These are phyloP conservation scores for Xylariaceae sp. DNA, from an alignment of 2,329 filamentous ascomycete genomes.

Conservation along the genomic window DNA sequence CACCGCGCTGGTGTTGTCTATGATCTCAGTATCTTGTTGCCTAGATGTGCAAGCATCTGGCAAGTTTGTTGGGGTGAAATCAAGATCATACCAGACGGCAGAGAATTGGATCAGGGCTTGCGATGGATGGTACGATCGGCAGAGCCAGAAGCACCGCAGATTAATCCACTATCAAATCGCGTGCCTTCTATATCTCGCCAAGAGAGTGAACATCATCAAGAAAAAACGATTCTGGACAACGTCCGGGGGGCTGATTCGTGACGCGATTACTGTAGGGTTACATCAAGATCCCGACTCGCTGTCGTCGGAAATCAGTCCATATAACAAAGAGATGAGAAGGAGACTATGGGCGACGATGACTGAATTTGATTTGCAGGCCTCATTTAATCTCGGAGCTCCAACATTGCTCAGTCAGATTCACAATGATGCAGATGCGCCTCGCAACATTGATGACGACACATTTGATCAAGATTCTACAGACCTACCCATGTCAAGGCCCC, in stretches of 20 bases:
- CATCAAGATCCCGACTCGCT: conserved; percentile 65
- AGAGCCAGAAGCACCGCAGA: conserved; percentile 66
- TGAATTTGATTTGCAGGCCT: conserved; percentile 67
- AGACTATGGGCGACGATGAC: conserved; percentile 67
- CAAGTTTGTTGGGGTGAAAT: conserved; percentile 64
- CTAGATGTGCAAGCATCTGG: conserved; percentile 58
- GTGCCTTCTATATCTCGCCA: conserved; percentile 65
- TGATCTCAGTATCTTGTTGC: conserved; percentile 65
- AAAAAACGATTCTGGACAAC: conserved; percentile 69
- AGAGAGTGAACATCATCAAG: conserved; percentile 67
- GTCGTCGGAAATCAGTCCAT: conserved; percentile 60
- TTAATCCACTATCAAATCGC: conserved; percentile 66
- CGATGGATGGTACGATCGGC: conserved; percentile 59
- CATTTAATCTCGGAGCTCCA: conserved; percentile 65
- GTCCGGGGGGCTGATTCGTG: conserved; percentile 61
- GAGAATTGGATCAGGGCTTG: conserved; percentile 62
- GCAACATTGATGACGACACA: conserved; percentile 63
- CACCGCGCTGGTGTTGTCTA: conserved; percentile 63
- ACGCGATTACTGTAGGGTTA: conserved; percentile 63
- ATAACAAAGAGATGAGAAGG: conserved; percentile 67
- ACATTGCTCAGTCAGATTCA: conserved; percentile 63
- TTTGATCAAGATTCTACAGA: conserved; percentile 60
- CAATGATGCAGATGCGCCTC: conserved; percentile 60
- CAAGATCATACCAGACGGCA: conserved; percentile 59
- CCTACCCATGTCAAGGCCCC: conserved; percentile 57